phyloP scores from a whole-genome alignment of 345 rosid genomes.

The Garcia nutans region DNA sequence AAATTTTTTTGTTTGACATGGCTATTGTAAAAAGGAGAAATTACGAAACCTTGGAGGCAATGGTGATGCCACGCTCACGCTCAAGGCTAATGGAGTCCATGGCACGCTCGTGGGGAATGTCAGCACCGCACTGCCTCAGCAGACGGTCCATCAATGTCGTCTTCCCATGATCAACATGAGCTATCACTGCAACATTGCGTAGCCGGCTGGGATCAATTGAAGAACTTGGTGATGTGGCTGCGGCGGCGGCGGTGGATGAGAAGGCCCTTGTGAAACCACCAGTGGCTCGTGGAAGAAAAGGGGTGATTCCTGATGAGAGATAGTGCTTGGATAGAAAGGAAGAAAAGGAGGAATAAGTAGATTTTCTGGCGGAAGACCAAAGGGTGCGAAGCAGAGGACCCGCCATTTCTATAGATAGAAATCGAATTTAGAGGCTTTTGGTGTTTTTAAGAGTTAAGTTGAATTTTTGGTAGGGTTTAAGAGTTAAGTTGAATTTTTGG shows the following conservation, averaged over 20 bases:
- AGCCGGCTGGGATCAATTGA: conserved; percentile 70
- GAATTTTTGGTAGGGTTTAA: conserved; percentile 9
- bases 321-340: conserved; percentile 26
- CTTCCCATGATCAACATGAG: conserved; percentile 98
- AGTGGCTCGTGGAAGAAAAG: conserved; percentile 19
- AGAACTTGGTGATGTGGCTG: conserved; percentile 35
- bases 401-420: conserved; percentile 45
- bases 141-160: conserved; percentile 97
- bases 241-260: conserved; percentile 46
- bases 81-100: conserved; percentile 97
- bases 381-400: conserved; percentile 79
- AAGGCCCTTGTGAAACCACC: conserved; percentile 38
- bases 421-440: neutral
- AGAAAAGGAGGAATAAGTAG: conserved; percentile 39
- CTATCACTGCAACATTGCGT: conserved; percentile 93
- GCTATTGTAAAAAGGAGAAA: neutral
- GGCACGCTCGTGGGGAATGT: conserved; percentile 95
- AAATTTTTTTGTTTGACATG: neutral
- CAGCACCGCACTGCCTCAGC: conserved; percentile 97
- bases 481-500: too few relatives aligned
- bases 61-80: conserved; percentile 96
- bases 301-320: conserved; percentile 23
- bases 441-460: neutral
- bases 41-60: conserved; percentile 70
- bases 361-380: conserved; percentile 51